These are phyloP conservation scores for Aspergillus sparsus DNA, from an alignment of 495 filamentous ascomycete species.

Conservation along the genomic window DNA sequence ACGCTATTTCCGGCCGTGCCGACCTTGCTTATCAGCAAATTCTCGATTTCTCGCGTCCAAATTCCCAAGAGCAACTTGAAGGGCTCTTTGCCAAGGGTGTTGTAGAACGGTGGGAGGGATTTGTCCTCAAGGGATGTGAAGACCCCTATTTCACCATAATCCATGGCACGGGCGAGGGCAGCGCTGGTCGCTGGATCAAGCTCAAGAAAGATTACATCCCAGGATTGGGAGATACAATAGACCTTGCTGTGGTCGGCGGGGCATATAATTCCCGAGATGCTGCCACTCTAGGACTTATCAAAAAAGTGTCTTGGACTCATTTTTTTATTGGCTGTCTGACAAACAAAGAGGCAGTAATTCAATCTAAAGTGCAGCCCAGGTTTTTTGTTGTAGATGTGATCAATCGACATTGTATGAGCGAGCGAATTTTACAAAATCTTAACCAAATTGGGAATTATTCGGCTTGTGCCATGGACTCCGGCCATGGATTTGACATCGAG, in stretches of 20 bases:
- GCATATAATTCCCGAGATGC: slow-evolving; percentile 63
- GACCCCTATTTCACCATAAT: slow-evolving; percentile 71
- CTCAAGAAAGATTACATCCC: slow-evolving; percentile 89
- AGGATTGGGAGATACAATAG: slow-evolving; percentile 75
- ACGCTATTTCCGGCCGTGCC: slow-evolving; percentile 56
- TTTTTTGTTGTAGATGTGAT: slow-evolving; percentile 68
- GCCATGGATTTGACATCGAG: slow-evolving; percentile 37
- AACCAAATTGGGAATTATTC: slow-evolving; percentile 53
- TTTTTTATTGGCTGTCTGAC: slow-evolving; percentile 77
- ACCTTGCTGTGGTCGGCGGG: slow-evolving; percentile 76
- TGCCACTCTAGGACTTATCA: slow-evolving; percentile 39
- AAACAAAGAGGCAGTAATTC: slow-evolving; percentile 65
- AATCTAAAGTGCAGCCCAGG: slow-evolving; percentile 52
- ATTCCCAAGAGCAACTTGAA: slow-evolving; percentile 52
- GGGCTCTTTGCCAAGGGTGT: slow-evolving; percentile 67
- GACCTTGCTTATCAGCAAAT: slow-evolving; percentile 61
- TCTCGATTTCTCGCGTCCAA: slow-evolving; percentile 58
- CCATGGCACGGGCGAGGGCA: slow-evolving; percentile 29
- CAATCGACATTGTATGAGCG: slow-evolving; percentile 49
- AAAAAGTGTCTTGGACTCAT: slow-evolving; percentile 67
- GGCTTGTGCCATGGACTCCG: slow-evolving; percentile 28
- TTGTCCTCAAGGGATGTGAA: slow-evolving; percentile 76
- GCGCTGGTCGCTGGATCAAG: slow-evolving; percentile 67
- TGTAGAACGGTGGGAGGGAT: slow-evolving; percentile 66
- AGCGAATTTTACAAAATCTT: slow-evolving; percentile 50